These are phyloP conservation scores for Apophysomyces ossiformis DNA, from an alignment of 371 early-diverging fungal genomes.

Conservation along the genomic window DNA sequence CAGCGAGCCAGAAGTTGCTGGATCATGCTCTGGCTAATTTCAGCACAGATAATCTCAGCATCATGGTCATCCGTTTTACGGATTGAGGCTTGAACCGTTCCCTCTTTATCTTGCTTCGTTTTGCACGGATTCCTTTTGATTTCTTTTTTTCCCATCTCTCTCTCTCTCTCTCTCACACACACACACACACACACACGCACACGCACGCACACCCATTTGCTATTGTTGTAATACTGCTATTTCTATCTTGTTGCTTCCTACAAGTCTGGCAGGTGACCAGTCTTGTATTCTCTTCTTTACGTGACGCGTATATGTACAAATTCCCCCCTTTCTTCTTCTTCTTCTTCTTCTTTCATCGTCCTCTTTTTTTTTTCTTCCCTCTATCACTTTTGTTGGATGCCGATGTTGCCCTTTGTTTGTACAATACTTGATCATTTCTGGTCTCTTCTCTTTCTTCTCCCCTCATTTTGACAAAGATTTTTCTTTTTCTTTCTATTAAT, in stretches of 20 bases:
- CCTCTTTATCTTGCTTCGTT: neutral
- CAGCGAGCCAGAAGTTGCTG: slow-evolving; percentile 81
- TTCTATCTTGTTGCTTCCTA: slow-evolving; percentile 4
- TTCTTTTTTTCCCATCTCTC: neutral
- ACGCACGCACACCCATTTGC: no score
- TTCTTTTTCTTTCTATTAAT: neutral
- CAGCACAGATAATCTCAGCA: slow-evolving; percentile 93
- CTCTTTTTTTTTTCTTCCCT: neutral
- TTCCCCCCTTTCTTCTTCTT: neutral
- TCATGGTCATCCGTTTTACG: slow-evolving; percentile 69
- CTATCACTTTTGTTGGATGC: neutral
- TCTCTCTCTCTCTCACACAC: no score
- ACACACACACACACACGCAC: no score
- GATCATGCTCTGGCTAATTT: slow-evolving; percentile 90
- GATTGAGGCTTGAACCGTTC: neutral
- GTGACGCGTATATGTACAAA: neutral
- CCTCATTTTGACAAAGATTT: neutral
- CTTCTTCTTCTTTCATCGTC: neutral
- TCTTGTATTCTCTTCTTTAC: neutral
- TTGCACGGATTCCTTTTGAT: no score
- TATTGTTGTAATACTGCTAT: slow-evolving; percentile 2
- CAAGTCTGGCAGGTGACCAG: slow-evolving; percentile 5
- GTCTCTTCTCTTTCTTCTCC: no score
- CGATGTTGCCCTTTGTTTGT: neutral
- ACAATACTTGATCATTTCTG: slow-evolving; percentile 1